A percentile compares a stretch with the other conserved stretches of the same genome.
Conservation (phyloP, 345 rosid species). For the Sonneratia caseolaris region DNA sequence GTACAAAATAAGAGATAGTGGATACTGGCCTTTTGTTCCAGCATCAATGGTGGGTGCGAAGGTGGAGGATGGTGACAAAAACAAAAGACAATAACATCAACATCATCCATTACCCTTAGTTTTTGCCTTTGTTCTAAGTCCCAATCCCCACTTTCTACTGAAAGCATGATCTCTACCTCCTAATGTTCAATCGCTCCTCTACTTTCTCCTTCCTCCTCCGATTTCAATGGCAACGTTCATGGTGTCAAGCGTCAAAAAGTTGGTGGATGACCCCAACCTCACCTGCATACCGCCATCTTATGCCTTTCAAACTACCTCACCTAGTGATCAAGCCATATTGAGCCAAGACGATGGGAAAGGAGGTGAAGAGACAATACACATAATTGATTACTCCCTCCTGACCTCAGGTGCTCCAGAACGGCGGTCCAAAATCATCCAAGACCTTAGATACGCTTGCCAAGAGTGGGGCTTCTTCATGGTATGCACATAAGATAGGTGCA, state of each 20-base stretch:
- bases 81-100: no score
- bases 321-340: background rate
- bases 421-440: slow-evolving; percentile 24
- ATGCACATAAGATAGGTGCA: background rate
- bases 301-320: background rate
- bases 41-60: no score
- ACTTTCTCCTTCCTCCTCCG: background rate
- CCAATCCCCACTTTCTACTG: no score
- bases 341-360: background rate
- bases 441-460: slow-evolving; percentile 38
- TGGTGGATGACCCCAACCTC: background rate
- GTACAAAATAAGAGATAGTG: no score
- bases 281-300: background rate
- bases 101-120: no score
- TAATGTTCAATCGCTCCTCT: no score
- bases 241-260: background rate
- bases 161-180: no score
- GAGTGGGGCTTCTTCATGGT: slow-evolving; percentile 23
- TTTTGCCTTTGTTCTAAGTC: no score
- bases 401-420: slow-evolving; percentile 19
- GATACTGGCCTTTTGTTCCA: no score
- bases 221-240: background rate
- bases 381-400: slow-evolving; percentile 41
- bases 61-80: no score
- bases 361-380: background rate